These are phyloP conservation scores for Elsinoe perseae DNA, from an alignment of 2,329 filamentous ascomycete genomes.

Conservation along the genomic window DNA sequence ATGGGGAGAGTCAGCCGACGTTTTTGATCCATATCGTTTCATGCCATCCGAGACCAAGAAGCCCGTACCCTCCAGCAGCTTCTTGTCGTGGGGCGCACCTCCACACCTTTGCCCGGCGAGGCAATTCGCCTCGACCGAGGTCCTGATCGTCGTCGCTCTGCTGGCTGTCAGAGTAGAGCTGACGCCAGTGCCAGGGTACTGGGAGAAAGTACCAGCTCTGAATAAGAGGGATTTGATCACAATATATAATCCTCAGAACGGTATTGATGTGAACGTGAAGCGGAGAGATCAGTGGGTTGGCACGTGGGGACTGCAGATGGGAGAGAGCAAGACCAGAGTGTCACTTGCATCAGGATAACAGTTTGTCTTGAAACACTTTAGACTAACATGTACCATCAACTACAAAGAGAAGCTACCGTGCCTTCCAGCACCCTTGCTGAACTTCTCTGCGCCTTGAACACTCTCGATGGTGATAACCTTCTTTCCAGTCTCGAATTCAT, in stretches of 20 bases:
- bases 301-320: background rate
- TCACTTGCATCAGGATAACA: conserved; percentile 2
- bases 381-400: no score
- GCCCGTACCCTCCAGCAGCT: background rate
- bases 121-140: conserved; percentile 26
- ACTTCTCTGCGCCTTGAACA: no score
- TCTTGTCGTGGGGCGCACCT: conserved; percentile 20
- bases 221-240: background rate
- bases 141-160: conserved; percentile 25
- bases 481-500: no score
- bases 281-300: background rate
- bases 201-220: background rate
- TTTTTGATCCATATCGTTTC: conserved; percentile 24
- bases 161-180: conserved; percentile 22
- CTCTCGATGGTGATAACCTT: no score
- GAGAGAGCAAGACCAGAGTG: conserved; percentile 1
- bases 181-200: background rate
- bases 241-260: background rate
- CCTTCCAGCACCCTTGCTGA: no score
- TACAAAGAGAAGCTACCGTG: no score
- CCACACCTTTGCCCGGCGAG: conserved; percentile 27
- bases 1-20: conserved; percentile 27
- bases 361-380: background rate
- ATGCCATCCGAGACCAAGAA: conserved; percentile 5
- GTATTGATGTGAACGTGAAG: background rate